A percentile compares a stretch with the other conserved stretches of the same genome.
Conservation (phyloP, 164 flowering plant genomes). For the Stephania japonica region DNA sequence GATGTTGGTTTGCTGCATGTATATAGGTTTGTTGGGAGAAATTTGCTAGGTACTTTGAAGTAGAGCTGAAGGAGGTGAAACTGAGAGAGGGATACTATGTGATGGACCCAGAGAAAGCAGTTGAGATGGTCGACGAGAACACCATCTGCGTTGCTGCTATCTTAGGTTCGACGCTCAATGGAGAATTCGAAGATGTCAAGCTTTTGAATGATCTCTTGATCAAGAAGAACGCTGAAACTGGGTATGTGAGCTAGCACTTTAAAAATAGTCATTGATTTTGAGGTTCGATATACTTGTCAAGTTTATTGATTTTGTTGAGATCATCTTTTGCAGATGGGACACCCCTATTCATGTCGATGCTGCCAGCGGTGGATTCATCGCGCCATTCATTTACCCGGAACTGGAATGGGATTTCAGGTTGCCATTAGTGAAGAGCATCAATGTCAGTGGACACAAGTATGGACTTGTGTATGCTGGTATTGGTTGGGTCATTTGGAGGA, state of each 20-base stretch:
- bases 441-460: constrained; percentile 29
- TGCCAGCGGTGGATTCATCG: constrained; percentile 34
- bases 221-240: constrained; percentile 26
- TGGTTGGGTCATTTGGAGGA: constrained; percentile 32
- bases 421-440: constrained; percentile 29
- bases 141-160: constrained; percentile 32
- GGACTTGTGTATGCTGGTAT: constrained; percentile 32
- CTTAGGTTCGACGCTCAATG: constrained; percentile 31
- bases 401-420: constrained; percentile 27
- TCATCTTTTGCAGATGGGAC: constrained; percentile 22
- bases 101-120: constrained; percentile 33
- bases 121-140: constrained; percentile 32
- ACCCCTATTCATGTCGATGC: constrained; percentile 39
- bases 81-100: constrained; percentile 26
- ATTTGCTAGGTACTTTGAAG: constrained; percentile 29
- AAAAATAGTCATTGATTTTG: not conserved
- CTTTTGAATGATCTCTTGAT: constrained; percentile 27
- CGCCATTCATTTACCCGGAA: constrained; percentile 32
- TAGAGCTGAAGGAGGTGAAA: constrained; percentile 30
- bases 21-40: constrained; percentile 32
- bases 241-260: constrained; percentile 12
- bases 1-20: not conserved
- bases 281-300: too few species aligned
- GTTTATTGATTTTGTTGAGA: too few species aligned
- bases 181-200: constrained; percentile 34